Conservation (phyloP, 2,329 filamentous ascomycete species). For the Scedosporium apiospermum region DNA sequence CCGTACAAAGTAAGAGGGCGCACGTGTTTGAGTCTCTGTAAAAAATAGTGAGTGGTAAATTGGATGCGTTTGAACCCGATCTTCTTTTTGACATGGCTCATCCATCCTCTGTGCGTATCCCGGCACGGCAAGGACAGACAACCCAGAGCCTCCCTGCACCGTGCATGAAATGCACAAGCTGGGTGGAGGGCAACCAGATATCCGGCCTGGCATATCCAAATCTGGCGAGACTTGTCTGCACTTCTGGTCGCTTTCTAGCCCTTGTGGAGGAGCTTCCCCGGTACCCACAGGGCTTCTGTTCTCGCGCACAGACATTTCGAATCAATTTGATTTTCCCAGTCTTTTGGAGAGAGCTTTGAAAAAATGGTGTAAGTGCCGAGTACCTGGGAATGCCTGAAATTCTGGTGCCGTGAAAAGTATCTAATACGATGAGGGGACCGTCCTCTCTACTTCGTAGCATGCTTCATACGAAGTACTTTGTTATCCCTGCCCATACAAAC, state of each 20-base stretch:
- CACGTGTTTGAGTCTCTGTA: neutral
- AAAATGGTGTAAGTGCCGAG: too few species aligned
- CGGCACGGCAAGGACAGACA: neutral
- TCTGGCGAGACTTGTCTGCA: neutral
- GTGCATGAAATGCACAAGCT: neutral
- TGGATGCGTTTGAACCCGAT: neutral
- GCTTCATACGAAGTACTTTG: too few species aligned
- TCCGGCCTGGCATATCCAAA: neutral
- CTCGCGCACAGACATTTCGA: too few species aligned
- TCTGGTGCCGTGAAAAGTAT: too few species aligned
- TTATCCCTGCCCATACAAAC: too few species aligned
- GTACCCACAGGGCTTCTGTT: too few species aligned
- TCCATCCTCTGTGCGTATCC: neutral
- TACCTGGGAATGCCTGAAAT: too few species aligned
- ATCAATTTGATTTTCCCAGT: too few species aligned
- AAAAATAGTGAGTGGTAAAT: neutral
- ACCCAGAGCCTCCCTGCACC: neutral
- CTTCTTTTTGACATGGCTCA: neutral
- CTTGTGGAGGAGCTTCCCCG: neutral
- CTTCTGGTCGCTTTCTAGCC: neutral
- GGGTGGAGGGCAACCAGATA: neutral
- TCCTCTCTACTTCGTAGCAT: too few species aligned
- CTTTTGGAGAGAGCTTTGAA: too few species aligned
- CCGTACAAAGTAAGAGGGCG: neutral
- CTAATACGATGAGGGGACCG: too few species aligned